Conservation (phyloP, 306 rosid genomes). For the Carpinus viminea region DNA sequence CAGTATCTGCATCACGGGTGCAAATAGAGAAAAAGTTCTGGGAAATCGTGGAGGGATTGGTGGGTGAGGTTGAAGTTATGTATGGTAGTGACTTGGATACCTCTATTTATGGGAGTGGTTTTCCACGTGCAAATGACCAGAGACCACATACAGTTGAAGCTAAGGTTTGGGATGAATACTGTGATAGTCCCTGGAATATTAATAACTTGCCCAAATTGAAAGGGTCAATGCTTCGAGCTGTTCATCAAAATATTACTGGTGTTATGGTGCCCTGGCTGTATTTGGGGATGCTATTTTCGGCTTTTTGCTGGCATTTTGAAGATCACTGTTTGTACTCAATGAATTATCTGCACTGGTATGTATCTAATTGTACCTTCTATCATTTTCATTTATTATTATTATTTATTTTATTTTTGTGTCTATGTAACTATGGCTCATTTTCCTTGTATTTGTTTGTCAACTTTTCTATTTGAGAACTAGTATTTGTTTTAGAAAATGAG, state of each 20-base stretch:
- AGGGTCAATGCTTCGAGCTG: conserved; percentile 88
- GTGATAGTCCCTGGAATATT: conserved; percentile 91
- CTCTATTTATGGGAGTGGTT: conserved; percentile 87
- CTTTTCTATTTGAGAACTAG: background rate
- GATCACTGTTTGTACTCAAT: conserved; percentile 98
- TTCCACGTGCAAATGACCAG: conserved; percentile 67
- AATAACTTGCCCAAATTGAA: conserved; percentile 92
- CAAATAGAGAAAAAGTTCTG: conserved; percentile 94
- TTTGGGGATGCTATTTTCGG: conserved; percentile 96
- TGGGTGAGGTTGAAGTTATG: conserved; percentile 94
- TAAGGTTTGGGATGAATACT: conserved; percentile 77
- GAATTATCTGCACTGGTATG: conserved; percentile 98
- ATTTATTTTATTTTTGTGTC: conserved; percentile 3
- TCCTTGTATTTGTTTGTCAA: background rate
- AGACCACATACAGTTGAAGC: conserved; percentile 66
- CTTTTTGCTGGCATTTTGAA: conserved; percentile 99
- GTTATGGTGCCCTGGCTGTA: conserved; percentile 99
- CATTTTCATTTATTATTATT: background rate
- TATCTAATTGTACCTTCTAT: conserved; percentile 15
- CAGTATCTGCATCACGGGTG: conserved; percentile 73
- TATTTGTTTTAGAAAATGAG: background rate
- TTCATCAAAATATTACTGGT: conserved; percentile 92
- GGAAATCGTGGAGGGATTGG: conserved; percentile 96
- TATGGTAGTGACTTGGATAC: conserved; percentile 98
- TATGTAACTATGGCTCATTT: conserved; percentile 1